These are phyloP conservation scores for Fusarium sp. DNA, from an alignment of 2,329 filamentous ascomycete genomes.

Conservation along the genomic window DNA sequence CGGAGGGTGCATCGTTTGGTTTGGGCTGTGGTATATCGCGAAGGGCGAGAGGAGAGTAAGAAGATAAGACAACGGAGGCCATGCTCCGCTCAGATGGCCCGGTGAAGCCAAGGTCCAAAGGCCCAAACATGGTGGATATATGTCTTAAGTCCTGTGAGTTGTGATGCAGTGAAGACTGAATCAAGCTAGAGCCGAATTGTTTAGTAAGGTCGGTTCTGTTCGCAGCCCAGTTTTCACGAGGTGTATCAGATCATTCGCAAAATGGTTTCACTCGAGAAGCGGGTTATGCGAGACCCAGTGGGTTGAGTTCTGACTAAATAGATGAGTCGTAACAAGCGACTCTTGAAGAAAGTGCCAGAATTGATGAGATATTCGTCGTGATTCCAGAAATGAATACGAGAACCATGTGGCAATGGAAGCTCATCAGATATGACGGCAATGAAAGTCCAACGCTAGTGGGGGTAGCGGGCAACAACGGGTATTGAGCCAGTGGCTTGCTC, in stretches of 20 bases:
- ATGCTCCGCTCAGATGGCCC: slow-evolving; percentile 38
- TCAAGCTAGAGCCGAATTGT: slow-evolving; percentile 46
- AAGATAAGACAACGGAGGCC: slow-evolving; percentile 44
- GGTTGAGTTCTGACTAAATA: slow-evolving; percentile 8
- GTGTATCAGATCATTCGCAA: slow-evolving; percentile 8
- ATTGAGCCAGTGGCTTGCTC: slow-evolving; percentile 22
- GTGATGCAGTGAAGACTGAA: slow-evolving; percentile 31
- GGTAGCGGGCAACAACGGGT: slow-evolving; percentile 22
- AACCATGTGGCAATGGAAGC: slow-evolving; percentile 35
- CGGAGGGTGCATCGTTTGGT: slow-evolving; percentile 59
- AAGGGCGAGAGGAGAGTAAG: slow-evolving; percentile 55
- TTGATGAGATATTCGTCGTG: slow-evolving; percentile 20
- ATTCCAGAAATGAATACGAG: slow-evolving; percentile 34
- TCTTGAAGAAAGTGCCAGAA: slow-evolving; percentile 21
- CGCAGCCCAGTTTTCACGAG: slow-evolving; percentile 41
- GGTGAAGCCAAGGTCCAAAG: slow-evolving; percentile 36
- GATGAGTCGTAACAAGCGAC: background rate
- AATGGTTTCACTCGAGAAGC: slow-evolving; percentile 52
- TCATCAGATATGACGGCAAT: slow-evolving; percentile 24
- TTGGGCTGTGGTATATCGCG: slow-evolving; percentile 61
- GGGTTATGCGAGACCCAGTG: slow-evolving; percentile 31
- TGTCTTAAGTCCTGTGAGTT: slow-evolving; percentile 14
- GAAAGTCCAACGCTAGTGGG: slow-evolving; percentile 9
- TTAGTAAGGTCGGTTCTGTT: slow-evolving; percentile 50
- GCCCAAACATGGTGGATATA: slow-evolving; percentile 37